Conservation (phyloP, 345 rosid genomes). For the Ricinus communis region DNA sequence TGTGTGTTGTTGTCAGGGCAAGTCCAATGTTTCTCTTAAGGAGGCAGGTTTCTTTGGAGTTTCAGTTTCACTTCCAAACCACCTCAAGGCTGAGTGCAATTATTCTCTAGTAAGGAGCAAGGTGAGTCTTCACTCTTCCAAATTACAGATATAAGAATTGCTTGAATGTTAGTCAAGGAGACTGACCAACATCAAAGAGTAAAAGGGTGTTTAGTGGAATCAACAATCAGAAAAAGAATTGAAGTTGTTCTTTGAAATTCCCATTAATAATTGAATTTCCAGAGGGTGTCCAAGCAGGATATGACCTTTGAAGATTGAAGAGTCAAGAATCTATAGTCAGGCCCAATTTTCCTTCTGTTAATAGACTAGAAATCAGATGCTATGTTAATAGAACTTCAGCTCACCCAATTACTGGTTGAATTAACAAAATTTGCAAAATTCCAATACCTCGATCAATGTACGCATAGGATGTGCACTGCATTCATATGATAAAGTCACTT, state of each 20-base stretch:
- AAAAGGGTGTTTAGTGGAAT: neutral
- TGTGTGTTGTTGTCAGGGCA: slow-evolving; percentile 48
- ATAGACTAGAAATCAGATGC: too few species aligned
- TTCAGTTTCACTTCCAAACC: slow-evolving; percentile 48
- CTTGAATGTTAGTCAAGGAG: too few species aligned
- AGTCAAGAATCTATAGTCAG: too few species aligned
- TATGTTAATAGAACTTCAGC: too few species aligned
- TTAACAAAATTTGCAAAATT: neutral
- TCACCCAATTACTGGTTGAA: too few species aligned
- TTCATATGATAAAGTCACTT: neutral
- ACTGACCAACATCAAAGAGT: too few species aligned
- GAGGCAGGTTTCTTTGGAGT: slow-evolving; percentile 68
- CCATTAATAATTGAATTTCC: neutral
- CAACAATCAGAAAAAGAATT: neutral
- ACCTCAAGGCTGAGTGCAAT: slow-evolving; percentile 47
- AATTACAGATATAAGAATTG: neutral
- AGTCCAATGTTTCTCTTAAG: slow-evolving; percentile 47
- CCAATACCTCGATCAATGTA: neutral
- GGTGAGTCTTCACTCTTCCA: slow-evolving; percentile 32
- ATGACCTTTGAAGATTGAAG: too few species aligned
- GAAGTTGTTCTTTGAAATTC: neutral
- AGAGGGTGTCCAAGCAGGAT: neutral
- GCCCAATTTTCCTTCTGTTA: too few species aligned
- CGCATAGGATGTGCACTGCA: neutral
- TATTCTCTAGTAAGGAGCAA: slow-evolving; percentile 50